These are phyloP conservation scores for Lomentospora prolificans DNA, from an alignment of 2,329 filamentous ascomycete genomes.

Conservation along the genomic window DNA sequence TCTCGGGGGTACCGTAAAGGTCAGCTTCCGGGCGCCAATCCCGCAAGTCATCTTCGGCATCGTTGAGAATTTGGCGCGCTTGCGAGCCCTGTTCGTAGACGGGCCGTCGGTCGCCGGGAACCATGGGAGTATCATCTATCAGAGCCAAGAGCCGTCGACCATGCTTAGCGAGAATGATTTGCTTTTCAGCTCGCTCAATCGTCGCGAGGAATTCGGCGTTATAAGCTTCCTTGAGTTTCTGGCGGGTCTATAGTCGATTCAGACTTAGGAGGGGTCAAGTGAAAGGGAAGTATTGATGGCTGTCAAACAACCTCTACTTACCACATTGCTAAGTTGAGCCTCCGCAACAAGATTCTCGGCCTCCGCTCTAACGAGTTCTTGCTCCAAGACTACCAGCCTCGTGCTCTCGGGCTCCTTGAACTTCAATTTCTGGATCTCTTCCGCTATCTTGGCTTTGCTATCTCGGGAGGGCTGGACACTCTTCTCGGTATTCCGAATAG, in stretches of 20 bases:
- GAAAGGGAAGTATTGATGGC: background rate
- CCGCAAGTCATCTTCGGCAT: conserved; percentile 80
- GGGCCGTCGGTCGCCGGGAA: conserved; percentile 71
- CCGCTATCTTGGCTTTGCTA: conserved; percentile 74
- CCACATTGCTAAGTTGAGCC: conserved; percentile 89
- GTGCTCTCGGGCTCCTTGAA: conserved; percentile 82
- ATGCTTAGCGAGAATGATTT: conserved; percentile 86
- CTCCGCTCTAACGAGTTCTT: conserved; percentile 92
- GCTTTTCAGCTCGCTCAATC: conserved; percentile 94
- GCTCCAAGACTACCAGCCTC: conserved; percentile 75
- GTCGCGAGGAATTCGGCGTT: conserved; percentile 79
- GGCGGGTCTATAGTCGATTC: conserved; percentile 56
- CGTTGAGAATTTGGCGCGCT: conserved; percentile 79
- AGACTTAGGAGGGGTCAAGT: background rate
- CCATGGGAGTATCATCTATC: conserved; percentile 80
- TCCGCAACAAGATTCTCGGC: conserved; percentile 94
- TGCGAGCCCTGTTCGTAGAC: conserved; percentile 56
- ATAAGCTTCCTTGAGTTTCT: conserved; percentile 93
- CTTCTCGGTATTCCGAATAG: conserved; percentile 89
- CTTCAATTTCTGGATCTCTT: conserved; percentile 88
- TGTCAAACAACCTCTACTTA: conserved; percentile 33
- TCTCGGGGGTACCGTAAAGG: conserved; percentile 11
- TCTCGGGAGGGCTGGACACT: conserved; percentile 90
- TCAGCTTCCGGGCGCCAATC: conserved; percentile 53
- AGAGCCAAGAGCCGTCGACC: conserved; percentile 75